Base-by-base conservation (phyloP, 345 rosid genomes). In the Sisymbrium irio region DNA sequence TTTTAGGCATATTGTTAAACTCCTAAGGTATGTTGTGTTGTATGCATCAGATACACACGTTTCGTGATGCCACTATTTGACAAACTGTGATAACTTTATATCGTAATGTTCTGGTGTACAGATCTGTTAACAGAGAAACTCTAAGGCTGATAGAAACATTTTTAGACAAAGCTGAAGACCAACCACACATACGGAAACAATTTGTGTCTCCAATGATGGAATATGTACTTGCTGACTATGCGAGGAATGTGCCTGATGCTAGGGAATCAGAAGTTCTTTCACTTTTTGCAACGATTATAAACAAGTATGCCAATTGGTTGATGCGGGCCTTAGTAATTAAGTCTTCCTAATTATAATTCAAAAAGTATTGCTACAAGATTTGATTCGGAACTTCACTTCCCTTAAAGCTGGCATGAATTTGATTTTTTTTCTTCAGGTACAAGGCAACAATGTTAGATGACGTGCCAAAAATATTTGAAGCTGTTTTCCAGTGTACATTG, bases 201-300 rank as follows among this genome's bases (percentile, higher is more conserved):
- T 96, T 96, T 83, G 99, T 96, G 69, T 94, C 95, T 27, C 99
- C 98, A 25, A 92, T 96, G 98, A 89, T 92, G 99, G 97, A 89
- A 81, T 96, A 96, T 1, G 93, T 96, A 70, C 99, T 96, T 22
- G 95, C 94, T 62, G 99, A 96, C 66, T 96, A 96, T 78, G 94
- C 97, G 2, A 86, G 99, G 83, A 96, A 96, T 85, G 84, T 96
- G 72, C 96, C 99, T 67, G 99, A 96, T 74, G 99, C 99, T 53
- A 92, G 99, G 78, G 99, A 96, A 81, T 92, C 99, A 2, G 99
- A 96, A 86, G 99, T 92, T 68, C 73, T 96, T 18, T 96, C 99
- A 49, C 96, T 96, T 62, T 96, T 92, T 80, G 96, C 99, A 4
- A 96, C 98, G 44, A 96, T 96, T 76, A 96, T 96, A 82, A 90